phyloP scores from a whole-genome alignment of 192 early-diverging fungal species.

The Coemansia asiatica region DNA sequence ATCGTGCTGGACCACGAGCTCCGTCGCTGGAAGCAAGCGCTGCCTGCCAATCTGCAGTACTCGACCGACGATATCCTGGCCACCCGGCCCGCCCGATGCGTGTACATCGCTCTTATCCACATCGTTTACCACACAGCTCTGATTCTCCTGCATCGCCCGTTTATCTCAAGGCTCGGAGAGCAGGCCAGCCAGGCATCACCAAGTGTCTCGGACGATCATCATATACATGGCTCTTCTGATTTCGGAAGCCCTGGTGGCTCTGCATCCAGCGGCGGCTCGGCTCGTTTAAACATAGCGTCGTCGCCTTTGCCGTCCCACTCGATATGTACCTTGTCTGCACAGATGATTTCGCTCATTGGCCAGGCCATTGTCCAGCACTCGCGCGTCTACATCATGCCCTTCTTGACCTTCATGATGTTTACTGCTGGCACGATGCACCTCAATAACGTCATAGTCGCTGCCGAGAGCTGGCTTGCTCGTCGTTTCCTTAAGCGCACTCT shows the following conservation, averaged over 20 bases:
- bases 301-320: slow-evolving; percentile 49
- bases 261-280: background rate
- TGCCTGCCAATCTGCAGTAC: slow-evolving; percentile 48
- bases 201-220: slow-evolving; percentile 1
- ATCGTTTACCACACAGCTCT: slow-evolving; percentile 54
- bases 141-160: slow-evolving; percentile 55
- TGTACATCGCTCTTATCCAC: slow-evolving; percentile 50
- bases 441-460: slow-evolving; percentile 52
- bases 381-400: slow-evolving; percentile 52
- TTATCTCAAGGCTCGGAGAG: slow-evolving; percentile 44
- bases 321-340: slow-evolving; percentile 55
- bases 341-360: slow-evolving; percentile 49
- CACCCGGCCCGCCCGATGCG: slow-evolving; percentile 36
- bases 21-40: slow-evolving; percentile 44
- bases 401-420: slow-evolving; percentile 54
- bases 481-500: slow-evolving; percentile 54
- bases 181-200: slow-evolving; percentile 5
- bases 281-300: slow-evolving; percentile 6
- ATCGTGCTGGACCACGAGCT: slow-evolving; percentile 51
- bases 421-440: slow-evolving; percentile 54
- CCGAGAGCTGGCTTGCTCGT: slow-evolving; percentile 52
- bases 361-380: slow-evolving; percentile 49
- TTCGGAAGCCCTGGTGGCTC: slow-evolving; percentile 11
- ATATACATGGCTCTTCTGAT: background rate
- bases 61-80: slow-evolving; percentile 39